phyloP scores from a whole-genome alignment of 192 early-diverging fungal genomes.

The Coemansia sp. region DNA sequence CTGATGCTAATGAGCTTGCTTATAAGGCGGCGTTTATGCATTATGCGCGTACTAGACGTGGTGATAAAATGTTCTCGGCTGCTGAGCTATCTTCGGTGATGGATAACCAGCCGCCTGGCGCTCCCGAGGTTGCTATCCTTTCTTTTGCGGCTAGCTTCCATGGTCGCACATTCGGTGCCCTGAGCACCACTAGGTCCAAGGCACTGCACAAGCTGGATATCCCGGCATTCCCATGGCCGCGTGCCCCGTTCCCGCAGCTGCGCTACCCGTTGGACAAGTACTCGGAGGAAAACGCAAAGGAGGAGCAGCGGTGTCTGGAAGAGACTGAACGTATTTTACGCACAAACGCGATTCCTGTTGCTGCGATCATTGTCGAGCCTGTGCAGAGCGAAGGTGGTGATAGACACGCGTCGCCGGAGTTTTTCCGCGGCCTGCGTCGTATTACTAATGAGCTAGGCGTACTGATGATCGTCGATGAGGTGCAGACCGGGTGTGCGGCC shows the following conservation, averaged over 20 bases:
- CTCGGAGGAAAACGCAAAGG: slow-evolving; percentile 57
- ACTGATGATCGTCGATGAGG: slow-evolving; percentile 77
- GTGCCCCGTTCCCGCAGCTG: slow-evolving; percentile 63
- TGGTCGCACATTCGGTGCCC: slow-evolving; percentile 69
- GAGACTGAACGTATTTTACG: slow-evolving; percentile 57
- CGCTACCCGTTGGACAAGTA: slow-evolving; percentile 67
- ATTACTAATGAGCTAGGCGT: slow-evolving; percentile 59
- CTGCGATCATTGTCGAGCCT: slow-evolving; percentile 68
- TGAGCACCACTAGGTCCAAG: slow-evolving; percentile 67
- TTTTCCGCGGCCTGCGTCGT: slow-evolving; percentile 64
- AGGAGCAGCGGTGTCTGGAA: slow-evolving; percentile 60
- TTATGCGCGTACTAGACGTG: slow-evolving; percentile 57
- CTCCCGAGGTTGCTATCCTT: slow-evolving; percentile 66
- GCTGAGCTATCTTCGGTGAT: slow-evolving; percentile 60
- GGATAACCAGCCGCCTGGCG: slow-evolving; percentile 65
- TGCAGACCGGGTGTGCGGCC: slow-evolving; percentile 73
- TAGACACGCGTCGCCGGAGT: slow-evolving; percentile 60
- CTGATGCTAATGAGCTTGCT: slow-evolving; percentile 74
- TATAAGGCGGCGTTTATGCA: slow-evolving; percentile 76
- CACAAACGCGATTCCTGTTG: slow-evolving; percentile 56
- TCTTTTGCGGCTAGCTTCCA: slow-evolving; percentile 67
- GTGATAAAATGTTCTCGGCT: slow-evolving; percentile 22
- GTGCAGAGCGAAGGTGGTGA: slow-evolving; percentile 79
- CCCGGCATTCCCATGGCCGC: slow-evolving; percentile 69
- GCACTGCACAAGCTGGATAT: slow-evolving; percentile 75